phyloP scores from a whole-genome alignment of 768 basidiomycete genomes.

The Lanmaoa rubissima region DNA sequence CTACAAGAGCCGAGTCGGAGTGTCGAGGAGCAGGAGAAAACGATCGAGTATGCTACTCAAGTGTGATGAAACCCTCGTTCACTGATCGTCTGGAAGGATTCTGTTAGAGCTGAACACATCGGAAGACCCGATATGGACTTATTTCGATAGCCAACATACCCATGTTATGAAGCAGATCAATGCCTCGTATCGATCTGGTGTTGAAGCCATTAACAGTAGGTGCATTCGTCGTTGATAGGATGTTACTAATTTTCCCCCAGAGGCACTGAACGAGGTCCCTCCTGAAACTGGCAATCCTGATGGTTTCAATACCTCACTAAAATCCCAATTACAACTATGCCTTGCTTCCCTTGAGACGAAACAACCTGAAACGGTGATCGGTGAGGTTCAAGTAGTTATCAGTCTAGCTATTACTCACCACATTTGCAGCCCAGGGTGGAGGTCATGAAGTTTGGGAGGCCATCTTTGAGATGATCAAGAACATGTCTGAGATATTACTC shows the following conservation, averaged over 20 bases:
- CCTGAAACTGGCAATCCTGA: constrained; percentile 37
- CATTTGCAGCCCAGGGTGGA: constrained; percentile 56
- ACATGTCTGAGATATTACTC: constrained; percentile 80
- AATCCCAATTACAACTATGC: constrained; percentile 58
- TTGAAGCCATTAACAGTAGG: constrained; percentile 50
- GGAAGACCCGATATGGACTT: constrained; percentile 94
- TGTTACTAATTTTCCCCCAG: constrained; percentile 32
- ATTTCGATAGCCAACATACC: constrained; percentile 90
- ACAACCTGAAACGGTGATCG: constrained; percentile 57
- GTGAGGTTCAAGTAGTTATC: constrained; percentile 36
- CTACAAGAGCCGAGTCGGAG: constrained; percentile 76
- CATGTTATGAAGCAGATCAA: constrained; percentile 81
- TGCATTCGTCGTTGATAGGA: constrained; percentile 4
- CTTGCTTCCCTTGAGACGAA: constrained; percentile 61
- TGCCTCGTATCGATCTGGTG: constrained; percentile 51
- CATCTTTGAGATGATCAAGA: constrained; percentile 76
- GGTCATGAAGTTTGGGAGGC: constrained; percentile 83
- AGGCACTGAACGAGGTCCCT: constrained; percentile 42
- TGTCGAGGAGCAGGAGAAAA: constrained; percentile 95
- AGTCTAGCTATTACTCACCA: neutral
- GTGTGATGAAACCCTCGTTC: neutral
- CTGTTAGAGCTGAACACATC: constrained; percentile 80
- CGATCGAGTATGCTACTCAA: constrained; percentile 71
- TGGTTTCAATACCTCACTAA: constrained; percentile 42
- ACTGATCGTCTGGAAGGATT: constrained; percentile 51